Conservation (phyloP, 1,139 yeast genomes). For the Kluyveromyces sp. region DNA sequence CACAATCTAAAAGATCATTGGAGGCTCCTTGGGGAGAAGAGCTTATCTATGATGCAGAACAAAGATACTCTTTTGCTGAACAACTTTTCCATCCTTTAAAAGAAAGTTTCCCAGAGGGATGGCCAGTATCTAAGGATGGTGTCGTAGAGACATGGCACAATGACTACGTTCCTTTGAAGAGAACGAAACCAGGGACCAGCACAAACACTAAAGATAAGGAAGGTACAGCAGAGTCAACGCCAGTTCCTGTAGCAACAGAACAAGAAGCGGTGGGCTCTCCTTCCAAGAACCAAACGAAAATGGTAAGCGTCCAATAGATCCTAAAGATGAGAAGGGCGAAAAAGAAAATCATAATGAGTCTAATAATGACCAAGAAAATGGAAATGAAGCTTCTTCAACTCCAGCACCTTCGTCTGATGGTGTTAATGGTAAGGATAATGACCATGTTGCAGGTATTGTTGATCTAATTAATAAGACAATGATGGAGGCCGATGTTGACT, state of each 20-base stretch:
- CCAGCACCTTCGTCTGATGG: background rate
- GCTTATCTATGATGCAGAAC: conserved; percentile 43
- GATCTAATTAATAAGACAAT: conserved; percentile 65
- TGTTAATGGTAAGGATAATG: conserved; percentile 6
- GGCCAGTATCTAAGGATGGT: conserved; percentile 28
- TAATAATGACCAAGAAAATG: conserved; percentile 3
- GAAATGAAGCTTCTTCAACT: background rate
- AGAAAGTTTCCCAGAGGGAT: conserved; percentile 34
- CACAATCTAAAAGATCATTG: conserved; percentile 41
- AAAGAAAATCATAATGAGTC: background rate
- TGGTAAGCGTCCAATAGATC: conserved; percentile 27
- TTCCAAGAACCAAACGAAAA: conserved; percentile 23
- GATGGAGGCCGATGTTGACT: conserved; percentile 73
- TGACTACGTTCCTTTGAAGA: conserved; percentile 67
- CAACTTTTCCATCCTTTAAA: conserved; percentile 56
- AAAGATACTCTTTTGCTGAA: conserved; percentile 66
- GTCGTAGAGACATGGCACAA: conserved; percentile 33
- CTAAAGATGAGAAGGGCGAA: background rate
- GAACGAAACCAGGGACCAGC: conserved; percentile 33
- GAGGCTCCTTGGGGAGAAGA: conserved; percentile 75
- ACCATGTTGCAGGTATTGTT: conserved; percentile 46
- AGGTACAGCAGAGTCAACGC: conserved; percentile 23
- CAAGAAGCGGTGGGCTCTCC: conserved; percentile 16
- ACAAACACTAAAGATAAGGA: conserved; percentile 26
- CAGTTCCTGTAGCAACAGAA: conserved; percentile 24